Evolutionary conservation across 352 stramenopile genomes (phyloP).

Genomic region (Phytophthora rubi): DNA sequence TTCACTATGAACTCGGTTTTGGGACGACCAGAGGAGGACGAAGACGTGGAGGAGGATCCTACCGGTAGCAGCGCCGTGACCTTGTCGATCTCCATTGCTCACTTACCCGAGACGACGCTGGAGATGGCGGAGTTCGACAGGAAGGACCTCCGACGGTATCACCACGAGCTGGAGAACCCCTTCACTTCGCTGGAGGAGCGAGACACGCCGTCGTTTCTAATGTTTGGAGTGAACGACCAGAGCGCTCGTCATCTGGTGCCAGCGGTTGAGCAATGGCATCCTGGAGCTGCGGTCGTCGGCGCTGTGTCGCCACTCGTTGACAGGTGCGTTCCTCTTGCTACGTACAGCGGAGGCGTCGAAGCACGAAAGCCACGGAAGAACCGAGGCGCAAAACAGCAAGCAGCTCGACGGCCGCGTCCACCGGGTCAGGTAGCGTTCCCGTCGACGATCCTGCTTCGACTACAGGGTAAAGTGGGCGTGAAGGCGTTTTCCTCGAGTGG

Average conservation of each 20-base stretch:
- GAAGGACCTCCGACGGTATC: conserved; percentile 52
- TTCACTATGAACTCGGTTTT: conserved; percentile 48
- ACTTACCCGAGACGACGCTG: conserved; percentile 54
- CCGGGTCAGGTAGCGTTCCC: conserved; percentile 36
- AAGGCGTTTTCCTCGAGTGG: conserved; percentile 50
- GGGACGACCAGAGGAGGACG: conserved; percentile 1
- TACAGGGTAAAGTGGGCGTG: conserved; percentile 45
- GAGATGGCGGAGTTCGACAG: conserved; percentile 57
- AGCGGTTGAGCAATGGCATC: conserved; percentile 46
- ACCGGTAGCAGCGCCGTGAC: conserved; percentile 34
- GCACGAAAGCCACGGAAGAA: conserved; percentile 12
- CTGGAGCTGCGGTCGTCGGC: conserved; percentile 45
- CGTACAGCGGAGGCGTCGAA: conserved; percentile 15
- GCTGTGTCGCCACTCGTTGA: conserved; percentile 50
- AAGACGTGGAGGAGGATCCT: background rate
- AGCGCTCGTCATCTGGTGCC: conserved; percentile 50
- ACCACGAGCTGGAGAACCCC: conserved; percentile 42
- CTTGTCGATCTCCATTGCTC: conserved; percentile 41
- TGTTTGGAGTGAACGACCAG: conserved; percentile 63
- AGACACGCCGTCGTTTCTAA: conserved; percentile 49
- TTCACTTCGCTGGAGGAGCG: conserved; percentile 27
- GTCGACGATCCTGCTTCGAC: conserved; percentile 51
- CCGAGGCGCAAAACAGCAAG: conserved; percentile 9
- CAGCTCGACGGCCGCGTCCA: conserved; percentile 13
- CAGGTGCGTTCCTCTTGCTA: conserved; percentile 43